Percentiles rank a stretch among this genome's conserved stretches.
These are phyloP conservation scores for Paecilomyces niveus DNA, from an alignment of 2,329 filamentous ascomycete species.

Conservation along the genomic window DNA sequence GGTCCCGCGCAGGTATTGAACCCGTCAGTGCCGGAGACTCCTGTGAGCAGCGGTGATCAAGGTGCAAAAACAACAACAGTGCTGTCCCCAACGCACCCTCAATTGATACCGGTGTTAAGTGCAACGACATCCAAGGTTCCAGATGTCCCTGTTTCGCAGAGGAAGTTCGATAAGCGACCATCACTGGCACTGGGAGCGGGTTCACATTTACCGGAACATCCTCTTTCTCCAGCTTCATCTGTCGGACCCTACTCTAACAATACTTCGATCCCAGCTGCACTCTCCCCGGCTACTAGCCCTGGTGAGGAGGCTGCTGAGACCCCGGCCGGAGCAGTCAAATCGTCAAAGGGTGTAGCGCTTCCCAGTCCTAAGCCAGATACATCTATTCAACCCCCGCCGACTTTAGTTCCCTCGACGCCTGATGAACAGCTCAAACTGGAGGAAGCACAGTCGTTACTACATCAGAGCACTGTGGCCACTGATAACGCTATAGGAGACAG, in stretches of 20 bases:
- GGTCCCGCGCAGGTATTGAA: constrained; percentile 19
- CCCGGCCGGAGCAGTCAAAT: constrained; percentile 35
- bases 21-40: constrained; percentile 14
- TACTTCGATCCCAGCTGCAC: constrained; percentile 61
- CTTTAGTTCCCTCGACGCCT: constrained; percentile 42
- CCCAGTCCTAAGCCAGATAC: constrained; percentile 17
- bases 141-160: constrained; percentile 12
- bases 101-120: constrained; percentile 8
- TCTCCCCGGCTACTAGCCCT: constrained; percentile 67
- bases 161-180: constrained; percentile 21
- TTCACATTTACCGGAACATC: constrained; percentile 23
- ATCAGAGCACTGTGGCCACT: constrained; percentile 15
- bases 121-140: constrained; percentile 11
- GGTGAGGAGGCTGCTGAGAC: constrained; percentile 51
- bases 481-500: constrained; percentile 14
- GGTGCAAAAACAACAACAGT: constrained; percentile 12
- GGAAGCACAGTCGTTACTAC: constrained; percentile 41
- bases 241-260: constrained; percentile 62
- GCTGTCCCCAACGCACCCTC: constrained; percentile 13
- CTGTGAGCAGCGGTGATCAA: constrained; percentile 16
- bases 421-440: constrained; percentile 54
- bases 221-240: constrained; percentile 55
- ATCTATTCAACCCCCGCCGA: constrained; percentile 16
- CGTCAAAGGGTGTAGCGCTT: constrained; percentile 6
- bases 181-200: constrained; percentile 20